Evolutionary conservation across 495 filamentous ascomycete genomes (phyloP), one percentile per base, ranked within the genome.

Genomic region (Chaetomium cochliodes): DNA sequence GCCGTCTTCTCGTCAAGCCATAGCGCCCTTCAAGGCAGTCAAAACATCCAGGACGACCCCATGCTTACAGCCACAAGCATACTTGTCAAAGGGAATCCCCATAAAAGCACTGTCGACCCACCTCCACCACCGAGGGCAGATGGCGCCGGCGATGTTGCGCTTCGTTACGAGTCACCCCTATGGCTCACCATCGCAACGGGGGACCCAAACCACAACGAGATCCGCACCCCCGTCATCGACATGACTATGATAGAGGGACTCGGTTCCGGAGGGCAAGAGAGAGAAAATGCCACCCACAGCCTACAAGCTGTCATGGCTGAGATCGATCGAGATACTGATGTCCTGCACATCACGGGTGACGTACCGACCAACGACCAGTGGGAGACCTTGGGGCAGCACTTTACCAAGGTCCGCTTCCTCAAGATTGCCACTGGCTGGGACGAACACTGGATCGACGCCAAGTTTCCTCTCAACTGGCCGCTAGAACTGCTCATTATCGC

Each of bases 401-500:
- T 63, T 25, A 54, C 52, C 41, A 30, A 23, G 16, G 41, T 63
- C 9, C 49, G 52, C 2, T 47, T 54, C 22, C 16, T 63, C 4
- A 33, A 47, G 4, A 41, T 63, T 0, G 22, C 22, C 50, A 56
- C 61, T 20, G 61, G 61, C 52, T 46, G 25, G 33, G 13, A 37
- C 23, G 61, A 63, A 7, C 6, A 49, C 52, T 49, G 61, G 61
- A 49, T 16, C 23, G 52, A 63, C 39, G 61, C 20, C 39, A 49
- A 56, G 0, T 63, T 56, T 18, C 51, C 37, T 1, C 52, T 56
- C 26, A 56, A 54, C 49, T 63, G 61, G 61, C 61, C 61, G 23
- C 39, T 63, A 6, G 61, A 63, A 12, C 16, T 56, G 50, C 61
- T 63, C 6, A 33, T 63, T 15, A 63, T 63, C 15, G 22, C 39